Percentiles rank a stretch among this genome's conserved stretches.
These are phyloP conservation scores for Xylariales sp. DNA, from an alignment of 2,329 filamentous ascomycete genomes.

Conservation along the genomic window DNA sequence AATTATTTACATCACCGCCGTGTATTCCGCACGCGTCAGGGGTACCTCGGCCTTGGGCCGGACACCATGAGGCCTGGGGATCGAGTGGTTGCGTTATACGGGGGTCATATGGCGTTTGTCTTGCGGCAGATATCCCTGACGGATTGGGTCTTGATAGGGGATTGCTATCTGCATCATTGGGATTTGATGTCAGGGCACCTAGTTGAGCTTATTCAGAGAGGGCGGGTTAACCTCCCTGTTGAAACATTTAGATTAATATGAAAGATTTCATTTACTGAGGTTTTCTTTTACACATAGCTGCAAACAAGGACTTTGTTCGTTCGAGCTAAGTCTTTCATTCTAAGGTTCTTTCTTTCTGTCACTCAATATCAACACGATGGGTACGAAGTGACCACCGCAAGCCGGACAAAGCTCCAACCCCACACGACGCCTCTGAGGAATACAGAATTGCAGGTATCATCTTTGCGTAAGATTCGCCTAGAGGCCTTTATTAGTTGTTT, in stretches of 20 bases:
- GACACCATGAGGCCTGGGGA: constrained; percentile 12
- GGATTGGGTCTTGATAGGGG: constrained; percentile 18
- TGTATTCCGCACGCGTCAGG: constrained; percentile 15
- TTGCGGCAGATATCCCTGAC: constrained; percentile 13
- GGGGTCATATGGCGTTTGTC: constrained; percentile 15
- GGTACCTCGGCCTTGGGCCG: constrained; percentile 19
- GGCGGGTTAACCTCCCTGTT: neutral
- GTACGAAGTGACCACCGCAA: too few species aligned
- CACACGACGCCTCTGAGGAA: too few species aligned
- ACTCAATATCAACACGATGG: too few species aligned
- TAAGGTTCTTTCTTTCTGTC: too few species aligned
- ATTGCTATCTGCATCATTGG: constrained; percentile 23
- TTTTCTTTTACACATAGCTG: too few species aligned
- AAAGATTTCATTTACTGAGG: neutral
- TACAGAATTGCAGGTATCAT: too few species aligned
- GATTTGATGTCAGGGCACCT: constrained; percentile 15
- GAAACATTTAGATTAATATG: constrained; percentile 18
- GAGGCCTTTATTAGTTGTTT: too few species aligned
- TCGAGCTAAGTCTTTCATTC: too few species aligned
- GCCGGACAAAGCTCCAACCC: too few species aligned
- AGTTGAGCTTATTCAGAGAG: neutral
- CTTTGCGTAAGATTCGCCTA: too few species aligned
- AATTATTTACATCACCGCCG: constrained; percentile 11
- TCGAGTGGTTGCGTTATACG: constrained; percentile 10
- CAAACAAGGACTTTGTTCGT: too few species aligned